Evolutionary conservation across 2,329 filamentous ascomycete species (phyloP), one percentile per base, ranked within the genome.

Genomic region (Lachnum nothofagi): DNA sequence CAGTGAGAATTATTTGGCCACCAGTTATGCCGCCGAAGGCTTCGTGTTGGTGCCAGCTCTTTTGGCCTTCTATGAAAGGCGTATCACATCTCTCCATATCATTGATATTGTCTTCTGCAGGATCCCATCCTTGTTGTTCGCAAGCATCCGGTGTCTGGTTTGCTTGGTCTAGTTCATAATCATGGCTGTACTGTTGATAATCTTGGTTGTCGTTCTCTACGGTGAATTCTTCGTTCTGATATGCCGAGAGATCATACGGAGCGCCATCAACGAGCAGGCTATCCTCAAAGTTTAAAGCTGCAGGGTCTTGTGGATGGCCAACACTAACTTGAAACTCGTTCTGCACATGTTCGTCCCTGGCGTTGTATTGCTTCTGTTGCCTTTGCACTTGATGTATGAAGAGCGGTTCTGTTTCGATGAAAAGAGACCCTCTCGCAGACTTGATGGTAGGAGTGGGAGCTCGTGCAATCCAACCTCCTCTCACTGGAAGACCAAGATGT

Each of bases 311-410:
- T 12, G 12, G 2, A 20, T 29, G 29, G 37, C 40, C 37, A 25
- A 33, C 8, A 33, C 45, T 43, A 14, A 45, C 2, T 27, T 46
- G 37, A 29, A 27, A 20, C 31, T 27, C 39, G 19, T 48, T 45
- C 3, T 42, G 42, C 9, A 35, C 42, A 22, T 42, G 17, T 23
- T 24, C 20, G 7, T 38, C 14, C n/a, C n/a, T n/a, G n/a, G n/a
- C n/a, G n/a, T n/a, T n/a, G 3, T 4, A 31, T 20, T 23, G 16
- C 16, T 16, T 34, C 14, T 50, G 17, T 9, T 12, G 20, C 19
- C 33, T 48, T 23, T 44, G 40, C 22, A 51, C 5, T 35, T 57
- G 52, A 41, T 34, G 44, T 20, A 48, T 37, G 29, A 42, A 53
- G 2, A 47, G 40, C 14, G 52, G 44, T 17, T 42, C 27, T 7